phyloP scores from a whole-genome alignment of 371 early-diverging fungal genomes.

The Mortierella sp. region DNA sequence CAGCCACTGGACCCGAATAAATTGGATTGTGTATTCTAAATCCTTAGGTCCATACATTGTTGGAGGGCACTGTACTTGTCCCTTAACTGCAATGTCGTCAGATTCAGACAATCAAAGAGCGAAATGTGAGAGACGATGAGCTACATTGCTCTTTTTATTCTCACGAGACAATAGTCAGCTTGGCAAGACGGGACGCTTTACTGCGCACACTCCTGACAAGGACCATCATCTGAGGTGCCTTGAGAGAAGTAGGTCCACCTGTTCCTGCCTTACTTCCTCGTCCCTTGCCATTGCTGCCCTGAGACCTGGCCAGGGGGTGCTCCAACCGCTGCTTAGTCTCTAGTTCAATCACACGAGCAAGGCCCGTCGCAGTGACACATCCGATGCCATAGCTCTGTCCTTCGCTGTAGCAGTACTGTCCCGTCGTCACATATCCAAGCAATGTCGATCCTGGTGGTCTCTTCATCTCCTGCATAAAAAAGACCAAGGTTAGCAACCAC shows the following conservation, averaged over 20 bases:
- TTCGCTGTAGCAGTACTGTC: slow-evolving; percentile 74
- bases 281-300: not conserved
- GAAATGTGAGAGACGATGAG: not conserved
- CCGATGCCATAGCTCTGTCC: slow-evolving; percentile 77
- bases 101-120: not conserved
- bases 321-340: slow-evolving; percentile 24
- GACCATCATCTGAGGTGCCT: slow-evolving; percentile 48
- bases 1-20: too few species aligned
- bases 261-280: not conserved
- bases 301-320: not conserved
- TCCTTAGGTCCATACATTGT: too few species aligned
- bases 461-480: slow-evolving; percentile 32
- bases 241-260: not conserved
- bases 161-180: slow-evolving; percentile 41
- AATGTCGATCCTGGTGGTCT: slow-evolving; percentile 55
- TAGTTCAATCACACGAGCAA: slow-evolving; percentile 45
- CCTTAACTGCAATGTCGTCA: not conserved
- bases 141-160: not conserved
- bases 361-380: slow-evolving; percentile 63
- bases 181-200: slow-evolving; percentile 41
- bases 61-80: too few species aligned
- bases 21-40: too few species aligned
- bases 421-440: slow-evolving; percentile 82
- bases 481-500: not conserved
- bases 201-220: slow-evolving; percentile 46